These are phyloP conservation scores for Beauveria scarabaeidicola DNA, from an alignment of 2,329 filamentous ascomycete genomes.

Conservation along the genomic window DNA sequence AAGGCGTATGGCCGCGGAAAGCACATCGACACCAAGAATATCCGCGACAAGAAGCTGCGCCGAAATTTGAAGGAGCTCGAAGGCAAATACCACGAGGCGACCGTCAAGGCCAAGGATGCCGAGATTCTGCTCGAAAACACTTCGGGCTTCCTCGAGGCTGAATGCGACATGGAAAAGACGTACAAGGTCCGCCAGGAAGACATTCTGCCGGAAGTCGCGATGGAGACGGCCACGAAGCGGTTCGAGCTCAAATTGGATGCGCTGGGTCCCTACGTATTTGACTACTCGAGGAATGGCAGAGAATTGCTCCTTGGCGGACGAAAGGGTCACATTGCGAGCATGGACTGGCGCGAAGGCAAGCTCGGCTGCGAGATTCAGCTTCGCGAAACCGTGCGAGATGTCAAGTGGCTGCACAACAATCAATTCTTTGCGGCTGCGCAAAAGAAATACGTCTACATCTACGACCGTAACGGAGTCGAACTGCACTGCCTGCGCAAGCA, in stretches of 20 bases:
- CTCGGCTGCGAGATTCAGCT: constrained; percentile 86
- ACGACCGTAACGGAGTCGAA: constrained; percentile 84
- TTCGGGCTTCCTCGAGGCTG: constrained; percentile 77
- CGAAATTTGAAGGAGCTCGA: constrained; percentile 73
- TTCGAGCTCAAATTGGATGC: constrained; percentile 81
- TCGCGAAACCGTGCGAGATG: constrained; percentile 81
- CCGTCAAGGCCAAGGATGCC: constrained; percentile 82
- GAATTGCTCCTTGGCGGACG: constrained; percentile 77
- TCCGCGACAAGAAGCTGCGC: constrained; percentile 86
- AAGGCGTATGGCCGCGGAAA: constrained; percentile 78
- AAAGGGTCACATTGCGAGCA: constrained; percentile 90
- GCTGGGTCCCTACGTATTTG: constrained; percentile 77
- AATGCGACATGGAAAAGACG: constrained; percentile 80
- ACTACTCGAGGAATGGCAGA: constrained; percentile 84
- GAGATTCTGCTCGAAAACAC: constrained; percentile 89
- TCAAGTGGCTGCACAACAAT: constrained; percentile 89
- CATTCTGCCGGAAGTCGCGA: constrained; percentile 62
- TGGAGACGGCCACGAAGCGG: constrained; percentile 84
- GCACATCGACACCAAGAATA: constrained; percentile 59
- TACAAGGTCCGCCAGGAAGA: constrained; percentile 90
- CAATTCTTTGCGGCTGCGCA: constrained; percentile 92
- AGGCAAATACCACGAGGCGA: constrained; percentile 70
- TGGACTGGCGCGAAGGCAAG: constrained; percentile 93
- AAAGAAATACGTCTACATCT: constrained; percentile 95
- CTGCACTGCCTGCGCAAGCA: constrained; percentile 87